Conservation (phyloP, 2,329 filamentous ascomycete genomes). For the Westerdykella aurantiaca region DNA sequence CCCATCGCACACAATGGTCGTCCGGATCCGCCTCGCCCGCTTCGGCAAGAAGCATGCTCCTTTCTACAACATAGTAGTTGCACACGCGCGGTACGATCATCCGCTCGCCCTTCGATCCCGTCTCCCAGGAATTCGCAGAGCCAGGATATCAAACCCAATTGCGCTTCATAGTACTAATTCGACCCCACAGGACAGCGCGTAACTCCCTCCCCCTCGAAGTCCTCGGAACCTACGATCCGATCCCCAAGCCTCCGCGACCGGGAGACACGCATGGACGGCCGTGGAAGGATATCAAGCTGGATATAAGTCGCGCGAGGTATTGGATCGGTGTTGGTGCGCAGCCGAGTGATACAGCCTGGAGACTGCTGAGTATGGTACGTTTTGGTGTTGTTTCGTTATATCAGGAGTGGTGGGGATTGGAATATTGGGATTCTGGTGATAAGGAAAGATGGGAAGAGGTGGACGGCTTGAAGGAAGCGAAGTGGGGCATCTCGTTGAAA, state of each 20-base stretch:
- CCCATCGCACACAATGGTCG: slow-evolving; percentile 62
- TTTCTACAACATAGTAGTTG: slow-evolving; percentile 95
- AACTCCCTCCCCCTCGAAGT: slow-evolving; percentile 90
- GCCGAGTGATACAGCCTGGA: slow-evolving; percentile 84
- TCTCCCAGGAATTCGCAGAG: background rate
- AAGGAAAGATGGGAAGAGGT: background rate
- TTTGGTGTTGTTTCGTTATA: background rate
- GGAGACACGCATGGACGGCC: slow-evolving; percentile 53
- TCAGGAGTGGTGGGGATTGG: background rate
- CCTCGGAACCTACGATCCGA: slow-evolving; percentile 61
- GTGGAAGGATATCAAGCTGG: slow-evolving; percentile 88
- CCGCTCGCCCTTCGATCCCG: background rate
- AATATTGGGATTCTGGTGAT: background rate
- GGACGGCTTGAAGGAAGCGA: background rate
- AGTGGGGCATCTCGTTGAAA: too few species aligned
- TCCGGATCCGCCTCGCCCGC: slow-evolving; percentile 88
- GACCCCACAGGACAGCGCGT: slow-evolving; percentile 63
- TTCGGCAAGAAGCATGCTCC: slow-evolving; percentile 85
- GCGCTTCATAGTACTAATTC: background rate
- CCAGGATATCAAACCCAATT: background rate
- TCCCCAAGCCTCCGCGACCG: slow-evolving; percentile 50
- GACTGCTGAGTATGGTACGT: slow-evolving; percentile 68
- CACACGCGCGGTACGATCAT: slow-evolving; percentile 70
- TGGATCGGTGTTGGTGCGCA: slow-evolving; percentile 97
- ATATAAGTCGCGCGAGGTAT: slow-evolving; percentile 75